Evolutionary conservation across 768 basidiomycete genomes (phyloP).

Genomic region (Lactarius tabidus): DNA sequence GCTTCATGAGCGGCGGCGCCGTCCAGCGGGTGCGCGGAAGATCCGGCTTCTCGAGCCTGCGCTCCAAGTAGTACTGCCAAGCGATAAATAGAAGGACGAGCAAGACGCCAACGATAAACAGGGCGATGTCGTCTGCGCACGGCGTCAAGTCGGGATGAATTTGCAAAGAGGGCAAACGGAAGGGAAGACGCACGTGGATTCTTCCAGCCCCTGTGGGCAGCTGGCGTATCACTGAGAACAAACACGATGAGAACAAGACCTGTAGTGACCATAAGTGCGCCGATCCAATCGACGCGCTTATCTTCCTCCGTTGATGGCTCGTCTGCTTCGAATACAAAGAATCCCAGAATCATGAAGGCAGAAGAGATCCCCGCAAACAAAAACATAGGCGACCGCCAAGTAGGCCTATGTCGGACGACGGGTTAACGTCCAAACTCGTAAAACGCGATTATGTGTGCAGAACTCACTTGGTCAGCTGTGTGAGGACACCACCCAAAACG

Average conservation of each 20-base stretch:
- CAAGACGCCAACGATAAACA: constrained; percentile 58
- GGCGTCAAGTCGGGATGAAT: constrained; percentile 14
- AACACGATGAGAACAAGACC: constrained; percentile 72
- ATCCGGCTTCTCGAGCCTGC: constrained; percentile 24
- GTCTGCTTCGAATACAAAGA: constrained; percentile 62
- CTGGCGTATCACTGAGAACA: constrained; percentile 63
- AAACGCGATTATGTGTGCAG: neutral
- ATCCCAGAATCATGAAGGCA: constrained; percentile 48
- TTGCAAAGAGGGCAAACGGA: neutral
- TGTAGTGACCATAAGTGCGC: constrained; percentile 58
- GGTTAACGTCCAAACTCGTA: neutral
- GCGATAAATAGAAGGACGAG: constrained; percentile 52
- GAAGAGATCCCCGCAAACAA: constrained; percentile 54
- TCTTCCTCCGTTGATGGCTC: constrained; percentile 31
- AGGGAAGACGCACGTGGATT: constrained; percentile 45
- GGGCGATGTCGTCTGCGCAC: constrained; percentile 64
- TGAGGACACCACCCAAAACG: constrained; percentile 67
- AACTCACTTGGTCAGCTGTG: constrained; percentile 31
- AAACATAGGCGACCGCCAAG: constrained; percentile 70
- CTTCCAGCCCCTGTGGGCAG: constrained; percentile 56
- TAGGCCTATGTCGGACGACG: constrained; percentile 24
- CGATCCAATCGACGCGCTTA: constrained; percentile 70
- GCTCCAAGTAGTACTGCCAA: constrained; percentile 66
- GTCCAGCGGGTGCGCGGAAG: constrained; percentile 29
- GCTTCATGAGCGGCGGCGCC: constrained; percentile 63